Evolutionary conservation across 306 rosid species (phyloP), one percentile per base, ranked within the genome.

Genomic region (Fragaria iinumae): DNA sequence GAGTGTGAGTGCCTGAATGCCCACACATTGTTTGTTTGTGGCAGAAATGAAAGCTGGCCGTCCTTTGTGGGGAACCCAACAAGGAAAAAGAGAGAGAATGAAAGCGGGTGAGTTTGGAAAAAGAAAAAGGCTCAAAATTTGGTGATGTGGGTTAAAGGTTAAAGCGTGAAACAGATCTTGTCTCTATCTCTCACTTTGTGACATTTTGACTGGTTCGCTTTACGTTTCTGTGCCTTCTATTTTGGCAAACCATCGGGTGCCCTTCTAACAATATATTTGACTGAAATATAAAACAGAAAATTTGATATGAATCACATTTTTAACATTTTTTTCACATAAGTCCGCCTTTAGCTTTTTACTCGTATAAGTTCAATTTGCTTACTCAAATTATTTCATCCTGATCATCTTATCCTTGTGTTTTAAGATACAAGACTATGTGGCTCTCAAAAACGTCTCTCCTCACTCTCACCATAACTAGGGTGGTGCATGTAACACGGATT

Each of bases 31-130:
- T 36, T 49, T 48, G 60, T 69, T 82, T 49, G 85, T 83, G 89
- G 83, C 91, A 84, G 49, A 83, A 78, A 75, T 69, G 88, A 84
- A 77, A 83, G 84, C 75, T 81, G 88, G 81, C 71, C 76, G 88
- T 82, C 77, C 75, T 73, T 79, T 77, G 67, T 73, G 69, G 73
- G 69, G 73, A 75, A 77, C 62, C 77, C 82, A 80, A 75, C 21
- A 79, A 75, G 69, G 88, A 76, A 81, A 76, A 67, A 72, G 71
- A 69, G 50, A 8, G 12, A 44, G 49, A 59, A 16, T n/a, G 55
- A 14, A 16, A 64, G 57, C 32, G 55, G 57, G 52, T 55, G 39
- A 55, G 36, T 16, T 48, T n/a, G 1, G 4, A n/a, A 60, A 70
- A 39, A 63, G 11, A 36, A 66, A 45, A 47, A 8, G 25, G 10